Evolutionary conservation across 495 filamentous ascomycete species (phyloP).

Genomic region (Neurospora sp.): DNA sequence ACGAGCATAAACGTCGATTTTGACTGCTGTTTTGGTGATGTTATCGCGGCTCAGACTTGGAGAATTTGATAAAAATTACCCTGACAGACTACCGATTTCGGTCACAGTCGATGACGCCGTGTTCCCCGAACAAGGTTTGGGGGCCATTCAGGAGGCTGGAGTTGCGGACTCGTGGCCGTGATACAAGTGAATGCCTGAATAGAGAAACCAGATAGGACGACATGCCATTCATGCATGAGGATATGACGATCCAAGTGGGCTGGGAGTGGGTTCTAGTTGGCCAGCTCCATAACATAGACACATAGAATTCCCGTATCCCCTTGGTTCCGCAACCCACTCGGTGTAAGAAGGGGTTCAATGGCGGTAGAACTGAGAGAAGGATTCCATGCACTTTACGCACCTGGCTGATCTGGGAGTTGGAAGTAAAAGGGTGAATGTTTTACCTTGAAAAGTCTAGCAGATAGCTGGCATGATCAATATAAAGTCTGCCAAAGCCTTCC

Average conservation of each 20-base stretch:
- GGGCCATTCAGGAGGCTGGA: not conserved
- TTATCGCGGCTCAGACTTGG: not conserved
- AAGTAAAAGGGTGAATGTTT: not conserved
- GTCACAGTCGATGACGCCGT: not conserved
- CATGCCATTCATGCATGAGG: not conserved
- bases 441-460: not conserved
- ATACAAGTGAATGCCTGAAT: not conserved
- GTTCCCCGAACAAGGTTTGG: not conserved
- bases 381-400: not conserved
- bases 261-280: not conserved
- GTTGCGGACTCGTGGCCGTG: not conserved
- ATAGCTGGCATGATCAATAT: not conserved
- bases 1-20: not conserved
- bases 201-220: not conserved
- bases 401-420: not conserved
- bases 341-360: not conserved
- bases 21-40: not conserved
- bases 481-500: not conserved
- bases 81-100: not conserved
- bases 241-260: not conserved
- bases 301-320: not conserved
- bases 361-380: not conserved
- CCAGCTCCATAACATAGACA: not conserved
- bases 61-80: not conserved
- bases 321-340: not conserved